Evolutionary conservation across 352 stramenopile species (phyloP), one percentile per base, ranked within the genome.

Genomic region (Phytophthora agathidicida): DNA sequence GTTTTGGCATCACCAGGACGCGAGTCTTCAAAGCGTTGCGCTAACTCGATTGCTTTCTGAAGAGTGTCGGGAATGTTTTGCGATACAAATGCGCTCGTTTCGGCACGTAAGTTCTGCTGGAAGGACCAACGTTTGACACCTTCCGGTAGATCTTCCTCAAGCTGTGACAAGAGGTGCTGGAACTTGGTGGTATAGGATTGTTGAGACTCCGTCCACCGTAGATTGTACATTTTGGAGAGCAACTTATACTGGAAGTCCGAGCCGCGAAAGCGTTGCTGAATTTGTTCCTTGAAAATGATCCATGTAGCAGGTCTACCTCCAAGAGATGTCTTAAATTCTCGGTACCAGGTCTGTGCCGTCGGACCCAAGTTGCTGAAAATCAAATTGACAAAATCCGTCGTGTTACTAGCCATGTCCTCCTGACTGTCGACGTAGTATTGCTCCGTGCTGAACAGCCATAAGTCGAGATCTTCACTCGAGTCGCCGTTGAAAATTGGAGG

Each of bases 341-440:
- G 8, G 19, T 19, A 53, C 45, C 45, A 53, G 3, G 31, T 53
- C 13, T 53, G 20, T 4, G 45, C 45, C 13, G 19, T 33, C 7
- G 45, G 20, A 39, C 31, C 31, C 7, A 53, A n/a, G 13, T 53
- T 53, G n/a, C 7, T 30, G 7, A 52, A 52, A 16, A 52, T 52
- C 2, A 23, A 24, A n/a, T 52, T 42, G 10, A 52, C 44, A 5
- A 52, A 57, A 1, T 57, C 48, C 2, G 48, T 48, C 13, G 37
- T 23, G 11, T 57, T 16, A 13, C 17, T 57, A n/a, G n/a, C n/a
- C n/a, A 52, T 52, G 10, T 41, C 44, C 1, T 16, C 2, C 2
- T 32, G 30, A 9, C 8, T 16, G 20, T 52, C 19, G 22, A 8
- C 19, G n/a, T 52, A 52, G 8, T 52, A 52, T 7, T 53, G 31